Conservation (phyloP, 352 stramenopile species). For the Pilasporangium apinafurcum region DNA sequence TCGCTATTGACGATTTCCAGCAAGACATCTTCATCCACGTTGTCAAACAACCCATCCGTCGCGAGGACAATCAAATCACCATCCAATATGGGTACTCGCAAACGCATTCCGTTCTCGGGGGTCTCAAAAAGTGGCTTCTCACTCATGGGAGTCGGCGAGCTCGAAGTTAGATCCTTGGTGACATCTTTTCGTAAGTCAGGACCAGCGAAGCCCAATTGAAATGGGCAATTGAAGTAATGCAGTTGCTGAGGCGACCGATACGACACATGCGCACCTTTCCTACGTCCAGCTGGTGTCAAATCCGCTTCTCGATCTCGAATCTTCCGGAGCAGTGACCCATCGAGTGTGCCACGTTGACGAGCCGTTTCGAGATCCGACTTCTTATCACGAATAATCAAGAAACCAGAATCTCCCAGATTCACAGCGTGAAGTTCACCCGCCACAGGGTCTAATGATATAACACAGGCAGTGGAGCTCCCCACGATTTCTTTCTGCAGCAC, state of each 20-base stretch:
- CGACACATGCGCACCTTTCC: conserved; percentile 72
- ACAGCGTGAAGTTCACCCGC: conserved; percentile 91
- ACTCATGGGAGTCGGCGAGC: conserved; percentile 39
- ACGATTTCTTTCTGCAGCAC: conserved; percentile 90
- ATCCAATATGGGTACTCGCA: conserved; percentile 89
- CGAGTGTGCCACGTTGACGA: conserved; percentile 55
- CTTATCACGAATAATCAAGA: conserved; percentile 79
- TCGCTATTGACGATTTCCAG: conserved; percentile 66
- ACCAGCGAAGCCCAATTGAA: conserved; percentile 79
- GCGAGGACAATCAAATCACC: conserved; percentile 96
- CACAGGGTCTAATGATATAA: conserved; percentile 89
- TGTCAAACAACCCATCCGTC: conserved; percentile 97
- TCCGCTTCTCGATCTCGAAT: conserved; percentile 60
- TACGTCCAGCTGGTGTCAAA: conserved; percentile 56
- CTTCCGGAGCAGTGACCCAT: conserved; percentile 67
- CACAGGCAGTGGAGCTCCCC: conserved; percentile 89
- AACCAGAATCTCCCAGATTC: conserved; percentile 93
- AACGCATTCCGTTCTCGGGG: conserved; percentile 86
- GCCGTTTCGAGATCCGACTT: conserved; percentile 60
- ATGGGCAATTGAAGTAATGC: conserved; percentile 97
- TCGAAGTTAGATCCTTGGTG: conserved; percentile 33
- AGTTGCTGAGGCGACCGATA: conserved; percentile 96
- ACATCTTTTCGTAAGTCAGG: conserved; percentile 40
- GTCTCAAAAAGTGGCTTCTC: conserved; percentile 90
- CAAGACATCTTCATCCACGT: conserved; percentile 85